Evolutionary conservation across 2,329 filamentous ascomycete species (phyloP).

Genomic region (Nannizziopsis arthrosporioides): DNA sequence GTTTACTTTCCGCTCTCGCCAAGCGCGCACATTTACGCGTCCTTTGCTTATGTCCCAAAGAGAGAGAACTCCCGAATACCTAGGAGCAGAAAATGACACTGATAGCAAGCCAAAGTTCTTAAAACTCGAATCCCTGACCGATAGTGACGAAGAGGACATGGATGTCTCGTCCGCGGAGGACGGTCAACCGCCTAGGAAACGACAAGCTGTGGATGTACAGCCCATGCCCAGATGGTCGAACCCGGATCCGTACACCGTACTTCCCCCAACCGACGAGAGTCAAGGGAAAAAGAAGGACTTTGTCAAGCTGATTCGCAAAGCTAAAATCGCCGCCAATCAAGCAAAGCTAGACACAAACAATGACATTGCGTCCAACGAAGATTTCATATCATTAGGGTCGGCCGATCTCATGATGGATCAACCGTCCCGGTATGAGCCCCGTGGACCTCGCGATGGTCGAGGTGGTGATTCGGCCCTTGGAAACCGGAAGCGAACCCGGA

Average conservation of each 20-base stretch:
- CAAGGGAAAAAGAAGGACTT: slow-evolving; percentile 71
- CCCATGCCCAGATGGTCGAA: slow-evolving; percentile 76
- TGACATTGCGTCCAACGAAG: slow-evolving; percentile 50
- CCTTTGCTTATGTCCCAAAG: slow-evolving; percentile 27
- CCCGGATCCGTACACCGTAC: slow-evolving; percentile 79
- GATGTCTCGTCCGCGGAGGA: slow-evolving; percentile 32
- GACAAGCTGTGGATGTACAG: slow-evolving; percentile 20
- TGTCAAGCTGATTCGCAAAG: slow-evolving; percentile 83
- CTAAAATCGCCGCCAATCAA: slow-evolving; percentile 52
- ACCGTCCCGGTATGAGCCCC: slow-evolving; percentile 30
- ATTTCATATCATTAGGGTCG: slow-evolving; percentile 81
- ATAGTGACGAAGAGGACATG: slow-evolving; percentile 38
- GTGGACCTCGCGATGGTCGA: slow-evolving; percentile 25
- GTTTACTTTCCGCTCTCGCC: slow-evolving; percentile 32
- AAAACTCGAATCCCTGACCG: slow-evolving; percentile 30
- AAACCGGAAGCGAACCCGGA: slow-evolving; percentile 61
- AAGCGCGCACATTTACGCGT: slow-evolving; percentile 28
- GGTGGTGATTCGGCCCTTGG: slow-evolving; percentile 42
- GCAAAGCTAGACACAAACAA: slow-evolving; percentile 41
- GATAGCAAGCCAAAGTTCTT: slow-evolving; percentile 29
- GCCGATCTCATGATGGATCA: slow-evolving; percentile 43
- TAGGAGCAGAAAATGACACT: slow-evolving; percentile 18
- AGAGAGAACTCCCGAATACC: slow-evolving; percentile 29
- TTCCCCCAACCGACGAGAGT: slow-evolving; percentile 66
- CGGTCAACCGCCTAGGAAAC: slow-evolving; percentile 28